Conservation (phyloP, 1,139 yeast species). For the Geotrichum armillariae region DNA sequence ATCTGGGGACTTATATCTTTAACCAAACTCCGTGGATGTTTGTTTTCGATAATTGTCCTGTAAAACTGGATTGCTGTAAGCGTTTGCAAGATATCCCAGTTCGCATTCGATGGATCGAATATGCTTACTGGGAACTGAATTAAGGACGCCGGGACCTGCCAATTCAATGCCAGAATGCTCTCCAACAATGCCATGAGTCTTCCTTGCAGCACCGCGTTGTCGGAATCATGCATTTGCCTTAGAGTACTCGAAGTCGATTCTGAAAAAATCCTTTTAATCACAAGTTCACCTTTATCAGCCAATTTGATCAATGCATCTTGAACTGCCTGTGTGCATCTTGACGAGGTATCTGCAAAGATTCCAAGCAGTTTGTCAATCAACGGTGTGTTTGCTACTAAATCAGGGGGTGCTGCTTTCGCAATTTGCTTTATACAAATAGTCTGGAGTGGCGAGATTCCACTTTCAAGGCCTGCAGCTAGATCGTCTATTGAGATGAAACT, state of each 20-base stretch:
- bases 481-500: slow-evolving; percentile 26
- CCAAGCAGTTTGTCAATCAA: slow-evolving; percentile 25
- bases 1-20: slow-evolving; percentile 23
- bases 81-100: slow-evolving; percentile 25
- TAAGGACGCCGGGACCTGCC: slow-evolving; percentile 24
- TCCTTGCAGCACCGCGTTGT: slow-evolving; percentile 25
- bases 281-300: slow-evolving; percentile 27
- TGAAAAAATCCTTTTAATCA: slow-evolving; percentile 29
- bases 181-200: slow-evolving; percentile 29
- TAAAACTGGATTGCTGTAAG: slow-evolving; percentile 30
- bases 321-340: slow-evolving; percentile 17
- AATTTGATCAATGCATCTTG: slow-evolving; percentile 23
- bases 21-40: slow-evolving; percentile 23
- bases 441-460: slow-evolving; percentile 28
- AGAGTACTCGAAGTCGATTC: slow-evolving; percentile 25
- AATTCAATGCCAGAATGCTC: slow-evolving; percentile 24
- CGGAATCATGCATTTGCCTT: slow-evolving; percentile 20
- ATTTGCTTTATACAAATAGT: slow-evolving; percentile 26
- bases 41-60: slow-evolving; percentile 25
- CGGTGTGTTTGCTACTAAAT: slow-evolving; percentile 28
- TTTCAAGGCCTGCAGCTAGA: slow-evolving; percentile 27
- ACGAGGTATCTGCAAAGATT: slow-evolving; percentile 22
- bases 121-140: slow-evolving; percentile 19
- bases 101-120: slow-evolving; percentile 14
- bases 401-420: slow-evolving; percentile 28